Percentiles rank a stretch among this genome's conserved stretches.
Evolutionary conservation across 345 rosid species (phyloP).

Genomic region (Eucalyptus leucophloia): DNA sequence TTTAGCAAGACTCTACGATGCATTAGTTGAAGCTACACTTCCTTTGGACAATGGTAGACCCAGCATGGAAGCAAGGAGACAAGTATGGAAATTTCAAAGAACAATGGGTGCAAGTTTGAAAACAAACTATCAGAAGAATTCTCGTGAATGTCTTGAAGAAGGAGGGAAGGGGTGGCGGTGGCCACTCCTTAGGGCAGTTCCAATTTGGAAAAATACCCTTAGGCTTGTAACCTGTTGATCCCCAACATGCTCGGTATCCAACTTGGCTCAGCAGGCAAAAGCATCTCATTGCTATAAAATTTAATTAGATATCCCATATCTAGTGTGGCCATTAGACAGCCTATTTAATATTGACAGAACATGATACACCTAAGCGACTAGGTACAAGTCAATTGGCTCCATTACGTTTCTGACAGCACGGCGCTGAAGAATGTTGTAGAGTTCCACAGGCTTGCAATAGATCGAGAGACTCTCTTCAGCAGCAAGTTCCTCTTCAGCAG

Average conservation of each 20-base stretch:
- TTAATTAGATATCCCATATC: background rate
- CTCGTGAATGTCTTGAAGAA: background rate
- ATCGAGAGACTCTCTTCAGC: conserved; percentile 79
- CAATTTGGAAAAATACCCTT: background rate
- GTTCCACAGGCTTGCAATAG: conserved; percentile 98
- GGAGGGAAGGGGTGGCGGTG: background rate
- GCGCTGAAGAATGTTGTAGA: conserved; percentile 90
- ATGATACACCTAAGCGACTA: background rate
- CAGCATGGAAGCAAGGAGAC: background rate
- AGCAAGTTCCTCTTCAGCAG: conserved; percentile 79
- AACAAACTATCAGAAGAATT: background rate
- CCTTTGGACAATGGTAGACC: background rate
- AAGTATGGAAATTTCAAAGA: background rate
- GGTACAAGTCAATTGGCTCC: background rate
- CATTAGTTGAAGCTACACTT: background rate
- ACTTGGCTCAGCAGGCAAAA: background rate
- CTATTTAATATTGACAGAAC: background rate
- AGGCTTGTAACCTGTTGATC: background rate
- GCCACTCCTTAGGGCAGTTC: background rate
- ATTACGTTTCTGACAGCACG: conserved; percentile 70
- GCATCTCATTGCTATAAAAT: background rate
- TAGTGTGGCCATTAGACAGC: background rate
- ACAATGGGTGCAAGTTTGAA: background rate
- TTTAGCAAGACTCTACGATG: background rate
- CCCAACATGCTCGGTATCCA: background rate